phyloP scores from a whole-genome alignment of 345 rosid genomes.

The Eucalyptus guilfoylei region DNA sequence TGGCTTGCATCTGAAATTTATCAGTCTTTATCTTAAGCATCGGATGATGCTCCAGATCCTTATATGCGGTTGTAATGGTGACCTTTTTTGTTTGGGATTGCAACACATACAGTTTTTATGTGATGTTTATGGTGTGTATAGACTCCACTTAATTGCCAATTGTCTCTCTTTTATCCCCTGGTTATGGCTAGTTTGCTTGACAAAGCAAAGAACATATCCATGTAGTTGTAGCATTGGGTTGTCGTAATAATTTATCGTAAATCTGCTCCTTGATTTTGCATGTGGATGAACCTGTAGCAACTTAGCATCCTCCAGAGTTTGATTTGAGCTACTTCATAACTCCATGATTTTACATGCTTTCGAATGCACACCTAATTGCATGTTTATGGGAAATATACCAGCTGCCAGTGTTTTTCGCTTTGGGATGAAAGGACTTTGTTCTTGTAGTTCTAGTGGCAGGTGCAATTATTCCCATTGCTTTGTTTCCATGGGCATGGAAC shows the following conservation, averaged over 20 bases:
- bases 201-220: background rate
- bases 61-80: background rate
- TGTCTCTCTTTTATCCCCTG: background rate
- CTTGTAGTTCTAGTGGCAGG: background rate
- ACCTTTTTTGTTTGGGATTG: background rate
- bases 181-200: background rate
- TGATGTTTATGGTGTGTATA: background rate
- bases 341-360: background rate
- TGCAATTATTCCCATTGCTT: background rate
- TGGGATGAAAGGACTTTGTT: background rate
- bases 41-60: background rate
- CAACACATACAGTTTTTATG: background rate
- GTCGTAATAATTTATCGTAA: background rate
- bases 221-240: background rate
- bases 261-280: background rate
- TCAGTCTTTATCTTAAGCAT: background rate
- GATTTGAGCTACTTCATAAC: background rate
- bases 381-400: background rate
- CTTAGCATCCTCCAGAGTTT: background rate
- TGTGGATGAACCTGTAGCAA: background rate
- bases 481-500: background rate
- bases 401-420: background rate
- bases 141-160: background rate
- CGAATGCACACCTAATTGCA: background rate
- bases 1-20: constrained; percentile 3